phyloP scores from a whole-genome alignment of 2,329 filamentous ascomycete species.

The Microdochium nivale region DNA sequence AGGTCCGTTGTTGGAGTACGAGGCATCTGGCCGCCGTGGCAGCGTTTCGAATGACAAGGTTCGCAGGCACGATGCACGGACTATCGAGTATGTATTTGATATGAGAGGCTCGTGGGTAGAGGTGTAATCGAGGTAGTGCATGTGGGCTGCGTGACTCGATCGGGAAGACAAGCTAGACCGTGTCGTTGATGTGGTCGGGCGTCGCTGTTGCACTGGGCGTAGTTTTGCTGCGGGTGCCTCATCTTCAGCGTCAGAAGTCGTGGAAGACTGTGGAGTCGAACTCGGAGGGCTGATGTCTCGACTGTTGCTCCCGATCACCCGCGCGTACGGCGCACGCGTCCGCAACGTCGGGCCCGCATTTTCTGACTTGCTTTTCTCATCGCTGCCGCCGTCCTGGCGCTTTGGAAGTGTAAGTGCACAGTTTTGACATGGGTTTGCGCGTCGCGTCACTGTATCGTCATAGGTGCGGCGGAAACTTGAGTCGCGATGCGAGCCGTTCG shows the following conservation, averaged over 20 bases:
- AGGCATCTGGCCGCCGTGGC: conserved; percentile 40
- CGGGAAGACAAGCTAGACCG: conserved; percentile 44
- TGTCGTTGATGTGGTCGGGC: conserved; percentile 37
- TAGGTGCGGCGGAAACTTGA: conserved; percentile 55
- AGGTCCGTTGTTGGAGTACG: conserved; percentile 20
- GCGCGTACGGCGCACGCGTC: conserved; percentile 51
- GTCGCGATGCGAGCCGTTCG: conserved; percentile 33
- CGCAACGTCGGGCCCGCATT: conserved; percentile 46
- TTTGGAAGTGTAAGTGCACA: conserved; percentile 58
- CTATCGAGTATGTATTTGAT: conserved; percentile 55
- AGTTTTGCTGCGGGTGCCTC: conserved; percentile 20
- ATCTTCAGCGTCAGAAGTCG: conserved; percentile 43
- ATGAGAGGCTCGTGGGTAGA: conserved; percentile 58
- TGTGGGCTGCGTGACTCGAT: conserved; percentile 42
- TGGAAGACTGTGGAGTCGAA: conserved; percentile 37
- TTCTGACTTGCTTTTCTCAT: conserved; percentile 22
- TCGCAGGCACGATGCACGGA: conserved; percentile 57
- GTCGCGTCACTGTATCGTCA: conserved; percentile 55
- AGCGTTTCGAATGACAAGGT: conserved; percentile 60
- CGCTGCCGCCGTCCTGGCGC: conserved; percentile 23
- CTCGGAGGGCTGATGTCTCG: conserved; percentile 41
- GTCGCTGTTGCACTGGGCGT: conserved; percentile 23
- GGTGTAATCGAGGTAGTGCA: conserved; percentile 59
- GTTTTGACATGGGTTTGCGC: conserved; percentile 58
- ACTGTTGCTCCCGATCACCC: conserved; percentile 38